Evolutionary conservation across 2,329 filamentous ascomycete genomes (phyloP), one percentile per base, ranked within the genome.

Genomic region (Beauveria scarabaeidicola): DNA sequence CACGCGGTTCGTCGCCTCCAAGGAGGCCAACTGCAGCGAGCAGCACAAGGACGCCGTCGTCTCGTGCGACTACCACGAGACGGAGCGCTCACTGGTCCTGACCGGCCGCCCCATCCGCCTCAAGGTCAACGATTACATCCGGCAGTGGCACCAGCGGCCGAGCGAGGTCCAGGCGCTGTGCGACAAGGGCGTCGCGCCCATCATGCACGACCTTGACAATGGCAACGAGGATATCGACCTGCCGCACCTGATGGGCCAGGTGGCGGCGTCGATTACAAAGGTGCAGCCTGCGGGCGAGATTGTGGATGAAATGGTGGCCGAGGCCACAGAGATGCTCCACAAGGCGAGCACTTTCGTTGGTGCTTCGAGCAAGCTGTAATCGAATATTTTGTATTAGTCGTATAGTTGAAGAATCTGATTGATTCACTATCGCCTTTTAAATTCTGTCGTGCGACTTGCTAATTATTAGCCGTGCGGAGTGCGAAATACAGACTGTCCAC

Each of bases 241-340:
- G 59, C 93, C 93, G 15, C 91, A 93, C 73, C 70, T 97, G 68
- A 97, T 97, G 93, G 93, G 93, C 1, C 91, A 96, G 76, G 92
- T 97, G 7, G 89, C 91, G 0, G 92, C 88, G 2, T 81, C 86
- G 0, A 89, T 97, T 60, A 73, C 76, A 32, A 84, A 86, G 65
- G 84, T 97, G 61, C 85, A 94, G 77, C 91, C 92, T 0, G 93
- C 93, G 0, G 82, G 77, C 50, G 81, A 87, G 64, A 96, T 97
- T 76, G 86, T 97, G n/a, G 81, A 86, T 62, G 91, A 95, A 65
- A 97, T 97, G 91, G 89, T 96, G 8, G 74, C 76, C 19, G 87
- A 92, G 71, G 90, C 90, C 1, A 84, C 85, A 6, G 79, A 82
- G 2, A 83, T 87, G 78, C 69, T 95, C 66, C 83, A 44, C 27